These are phyloP conservation scores for Nakazawaea siamensis DNA, from an alignment of 805 yeast genomes.

Conservation along the genomic window DNA sequence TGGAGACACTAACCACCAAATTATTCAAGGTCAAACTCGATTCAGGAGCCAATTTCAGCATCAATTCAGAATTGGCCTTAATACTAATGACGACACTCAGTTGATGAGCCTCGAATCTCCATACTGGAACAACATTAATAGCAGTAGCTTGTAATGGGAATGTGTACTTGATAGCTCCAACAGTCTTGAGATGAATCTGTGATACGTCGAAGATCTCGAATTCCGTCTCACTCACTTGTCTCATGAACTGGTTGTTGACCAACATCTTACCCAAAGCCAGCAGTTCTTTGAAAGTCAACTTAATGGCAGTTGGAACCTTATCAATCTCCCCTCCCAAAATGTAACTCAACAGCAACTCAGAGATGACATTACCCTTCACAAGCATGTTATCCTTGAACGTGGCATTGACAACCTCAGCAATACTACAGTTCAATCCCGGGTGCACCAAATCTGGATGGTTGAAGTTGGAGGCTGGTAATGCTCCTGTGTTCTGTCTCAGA, in stretches of 20 bases:
- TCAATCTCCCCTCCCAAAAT: conserved; percentile 30
- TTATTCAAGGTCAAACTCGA: conserved; percentile 43
- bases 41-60: conserved; percentile 24
- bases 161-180: conserved; percentile 77
- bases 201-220: conserved; percentile 39
- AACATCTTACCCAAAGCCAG: conserved; percentile 35
- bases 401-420: conserved; percentile 82
- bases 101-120: conserved; percentile 84
- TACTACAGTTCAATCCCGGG: conserved; percentile 71
- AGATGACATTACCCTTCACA: conserved; percentile 55
- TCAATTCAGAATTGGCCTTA: conserved; percentile 41
- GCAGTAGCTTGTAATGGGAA: conserved; percentile 30
- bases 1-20: conserved; percentile 51
- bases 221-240: conserved; percentile 25
- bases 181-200: conserved; percentile 51
- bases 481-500: conserved; percentile 20
- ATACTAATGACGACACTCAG: conserved; percentile 77
- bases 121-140: conserved; percentile 64
- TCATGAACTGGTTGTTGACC: conserved; percentile 46
- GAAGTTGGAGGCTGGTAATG: conserved; percentile 20
- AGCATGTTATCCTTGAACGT: conserved; percentile 61
- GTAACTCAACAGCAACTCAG: conserved; percentile 82
- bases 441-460: conserved; percentile 42
- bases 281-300: conserved; percentile 31
- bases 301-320: conserved; percentile 23